Conservation (phyloP, 31 red algal genomes). For the Asparagopsis taxiformis region DNA sequence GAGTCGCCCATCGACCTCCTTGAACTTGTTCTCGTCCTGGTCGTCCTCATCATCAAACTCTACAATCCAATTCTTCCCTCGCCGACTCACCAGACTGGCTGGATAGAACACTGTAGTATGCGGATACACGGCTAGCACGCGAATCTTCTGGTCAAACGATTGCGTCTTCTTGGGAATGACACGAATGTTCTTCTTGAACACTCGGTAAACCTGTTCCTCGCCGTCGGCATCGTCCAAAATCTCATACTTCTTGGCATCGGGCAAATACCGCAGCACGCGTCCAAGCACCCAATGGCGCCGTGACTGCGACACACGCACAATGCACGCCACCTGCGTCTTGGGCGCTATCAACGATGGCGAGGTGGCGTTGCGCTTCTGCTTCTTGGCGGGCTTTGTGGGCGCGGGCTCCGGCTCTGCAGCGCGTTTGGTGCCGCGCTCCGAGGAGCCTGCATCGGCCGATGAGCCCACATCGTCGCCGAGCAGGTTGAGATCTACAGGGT, state of each 20-base stretch:
- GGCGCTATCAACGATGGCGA: slow-evolving; percentile 33
- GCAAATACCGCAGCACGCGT: slow-evolving; percentile 31
- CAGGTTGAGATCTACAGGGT: slow-evolving; percentile 67
- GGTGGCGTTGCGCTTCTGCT: slow-evolving; percentile 38
- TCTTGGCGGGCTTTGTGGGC: slow-evolving; percentile 16
- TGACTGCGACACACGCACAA: slow-evolving; percentile 28
- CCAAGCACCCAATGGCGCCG: slow-evolving; percentile 56
- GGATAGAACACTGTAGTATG: slow-evolving; percentile 74
- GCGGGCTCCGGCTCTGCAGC: not conserved
- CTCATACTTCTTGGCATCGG: slow-evolving; percentile 64
- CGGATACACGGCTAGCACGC: slow-evolving; percentile 68
- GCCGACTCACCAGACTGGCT: slow-evolving; percentile 48
- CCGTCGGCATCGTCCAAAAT: slow-evolving; percentile 70
- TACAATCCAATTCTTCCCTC: slow-evolving; percentile 69
- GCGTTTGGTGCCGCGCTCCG: slow-evolving; percentile 35
- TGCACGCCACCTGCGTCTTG: slow-evolving; percentile 66
- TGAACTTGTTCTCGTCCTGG: slow-evolving; percentile 60
- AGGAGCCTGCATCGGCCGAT: slow-evolving; percentile 36
- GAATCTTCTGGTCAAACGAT: slow-evolving; percentile 47
- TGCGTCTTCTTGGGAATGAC: slow-evolving; percentile 52
- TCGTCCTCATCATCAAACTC: slow-evolving; percentile 84
- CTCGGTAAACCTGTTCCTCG: slow-evolving; percentile 62
- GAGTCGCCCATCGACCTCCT: slow-evolving; percentile 61
- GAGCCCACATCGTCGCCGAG: slow-evolving; percentile 53
- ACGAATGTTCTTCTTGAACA: slow-evolving; percentile 57